Percentiles rank a stretch among this genome's conserved stretches.
phyloP scores from a whole-genome alignment of 2,329 filamentous ascomycete species.

The Dactylellina leptospora region DNA sequence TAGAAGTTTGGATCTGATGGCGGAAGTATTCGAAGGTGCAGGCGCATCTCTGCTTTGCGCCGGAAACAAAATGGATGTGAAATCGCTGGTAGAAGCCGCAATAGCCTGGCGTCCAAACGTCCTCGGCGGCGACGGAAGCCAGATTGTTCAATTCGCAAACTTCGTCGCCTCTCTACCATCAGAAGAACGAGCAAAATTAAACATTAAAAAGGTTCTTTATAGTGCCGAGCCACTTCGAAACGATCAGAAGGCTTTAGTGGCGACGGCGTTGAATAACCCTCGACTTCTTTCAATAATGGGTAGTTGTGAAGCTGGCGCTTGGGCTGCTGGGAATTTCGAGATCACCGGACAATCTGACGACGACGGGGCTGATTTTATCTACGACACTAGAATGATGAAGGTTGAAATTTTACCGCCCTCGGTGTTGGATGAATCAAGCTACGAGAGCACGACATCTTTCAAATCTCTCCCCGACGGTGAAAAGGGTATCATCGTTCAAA shows the following conservation, averaged over 20 bases:
- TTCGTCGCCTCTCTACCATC: conserved; percentile 59
- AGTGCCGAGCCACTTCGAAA: conserved; percentile 59
- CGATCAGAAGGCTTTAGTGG: conserved; percentile 58
- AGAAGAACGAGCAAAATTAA: conserved; percentile 55
- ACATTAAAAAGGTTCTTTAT: too few species aligned
- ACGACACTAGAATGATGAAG: conserved; percentile 60
- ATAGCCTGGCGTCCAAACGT: conserved; percentile 60
- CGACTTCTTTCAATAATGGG: conserved; percentile 61
- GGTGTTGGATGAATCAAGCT: background rate
- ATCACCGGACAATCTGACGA: conserved; percentile 55
- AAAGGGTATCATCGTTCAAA: conserved; percentile 62
- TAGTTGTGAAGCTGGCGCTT: conserved; percentile 63
- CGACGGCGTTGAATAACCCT: conserved; percentile 14
- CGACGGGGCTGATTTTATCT: conserved; percentile 60
- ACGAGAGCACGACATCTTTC: background rate
- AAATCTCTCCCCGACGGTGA: conserved; percentile 58
- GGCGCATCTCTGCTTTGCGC: conserved; percentile 61
- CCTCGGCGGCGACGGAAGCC: conserved; percentile 61
- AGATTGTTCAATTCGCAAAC: conserved; percentile 60
- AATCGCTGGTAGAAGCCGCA: conserved; percentile 57
- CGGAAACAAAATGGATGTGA: conserved; percentile 47
- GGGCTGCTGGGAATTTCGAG: conserved; percentile 59
- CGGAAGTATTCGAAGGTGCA: conserved; percentile 62
- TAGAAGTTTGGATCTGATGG: conserved; percentile 60
- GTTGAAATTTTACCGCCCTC: conserved; percentile 60